Evolutionary conservation across 495 filamentous ascomycete genomes (phyloP), one percentile per base, ranked within the genome.

Genomic region (Hyaloscypha bicolor): DNA sequence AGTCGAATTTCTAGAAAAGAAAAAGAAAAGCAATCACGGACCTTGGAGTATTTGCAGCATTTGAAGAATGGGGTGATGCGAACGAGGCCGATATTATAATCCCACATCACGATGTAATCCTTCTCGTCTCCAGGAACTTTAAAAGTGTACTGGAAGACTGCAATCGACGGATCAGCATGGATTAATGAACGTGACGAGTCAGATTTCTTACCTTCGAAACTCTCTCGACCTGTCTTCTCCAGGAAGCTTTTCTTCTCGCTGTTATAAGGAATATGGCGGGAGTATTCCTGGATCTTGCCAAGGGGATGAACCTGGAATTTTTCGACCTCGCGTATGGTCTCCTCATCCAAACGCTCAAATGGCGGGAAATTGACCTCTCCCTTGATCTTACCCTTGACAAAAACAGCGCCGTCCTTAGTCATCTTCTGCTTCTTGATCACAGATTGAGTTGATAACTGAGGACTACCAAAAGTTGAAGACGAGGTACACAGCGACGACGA

Each of bases 11-110:
- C 52, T 32, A 35, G 52, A n/a, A 48, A 21, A 48, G 2, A 60
- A 32, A 32, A 59, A 4, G 37, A n/a, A 32, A 59, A 4, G 37
- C 19, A 33, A 48, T 6, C 31, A 29, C 55, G 67, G 69, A 93
- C 94, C 88, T 99, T 99, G 52, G 89, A 85, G 74, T 94, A 93
- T 64, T 88, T 87, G 66, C 86, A 88, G 72, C 91, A 93, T 73
- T 96, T 96, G 85, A 99, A 98, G 73, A 99, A 91, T 52, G 93
- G 91, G 6, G 95, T 97, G 73, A 94, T 94, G 65, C 94, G 88
- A 60, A 97, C 94, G 31, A 97, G 89, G n/a, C 95, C 95, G 64
- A 94, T 88, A 67, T 93, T 93, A 77, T 97, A 97, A 76, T 99
- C 95, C 95, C 95, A 99, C 88, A 96, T 92, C 30, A 99, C 87